These are phyloP conservation scores for Tylopilus plumbeoviolaceoides DNA, from an alignment of 768 basidiomycete species.

Conservation along the genomic window DNA sequence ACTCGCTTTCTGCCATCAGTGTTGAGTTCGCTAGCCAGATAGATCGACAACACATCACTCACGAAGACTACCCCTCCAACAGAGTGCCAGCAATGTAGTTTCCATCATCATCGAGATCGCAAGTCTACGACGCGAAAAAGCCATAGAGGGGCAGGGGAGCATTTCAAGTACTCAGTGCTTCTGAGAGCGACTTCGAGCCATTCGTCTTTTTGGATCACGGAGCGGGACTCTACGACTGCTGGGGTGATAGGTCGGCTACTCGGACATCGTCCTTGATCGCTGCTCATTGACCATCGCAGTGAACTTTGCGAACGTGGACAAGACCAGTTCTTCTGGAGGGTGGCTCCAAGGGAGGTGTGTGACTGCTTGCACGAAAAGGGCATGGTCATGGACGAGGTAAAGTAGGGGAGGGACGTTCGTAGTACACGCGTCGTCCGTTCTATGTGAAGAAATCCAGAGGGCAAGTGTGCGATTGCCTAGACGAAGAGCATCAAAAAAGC, in stretches of 20 bases:
- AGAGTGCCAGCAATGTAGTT: slow-evolving; percentile 30
- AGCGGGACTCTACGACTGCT: slow-evolving; percentile 5
- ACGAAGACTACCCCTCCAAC: slow-evolving; percentile 30
- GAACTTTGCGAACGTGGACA: slow-evolving; percentile 12
- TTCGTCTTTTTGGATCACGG: slow-evolving; percentile 23
- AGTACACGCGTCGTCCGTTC: not conserved
- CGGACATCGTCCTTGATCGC: slow-evolving; percentile 18
- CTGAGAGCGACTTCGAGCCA: slow-evolving; percentile 28
- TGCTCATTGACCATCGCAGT: slow-evolving; percentile 1
- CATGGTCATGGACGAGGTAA: slow-evolving; percentile 16
- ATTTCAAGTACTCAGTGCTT: slow-evolving; percentile 28
- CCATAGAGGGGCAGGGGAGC: slow-evolving; percentile 31
- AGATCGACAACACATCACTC: slow-evolving; percentile 4
- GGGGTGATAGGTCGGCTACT: slow-evolving; percentile 18
- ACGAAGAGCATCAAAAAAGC: slow-evolving; percentile 6
- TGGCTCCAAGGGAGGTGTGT: not conserved
- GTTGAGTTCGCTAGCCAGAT: not conserved
- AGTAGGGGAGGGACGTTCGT: not conserved
- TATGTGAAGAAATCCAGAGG: slow-evolving; percentile 11
- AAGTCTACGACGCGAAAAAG: not conserved
- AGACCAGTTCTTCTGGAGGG: slow-evolving; percentile 4
- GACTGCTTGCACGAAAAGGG: slow-evolving; percentile 14
- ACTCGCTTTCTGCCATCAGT: slow-evolving; percentile 28
- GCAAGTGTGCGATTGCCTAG: not conserved
- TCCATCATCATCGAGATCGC: not conserved